Evolutionary conservation across 164 flowering plant species (phyloP).

Genomic region (Magnolia kwangsiensis): DNA sequence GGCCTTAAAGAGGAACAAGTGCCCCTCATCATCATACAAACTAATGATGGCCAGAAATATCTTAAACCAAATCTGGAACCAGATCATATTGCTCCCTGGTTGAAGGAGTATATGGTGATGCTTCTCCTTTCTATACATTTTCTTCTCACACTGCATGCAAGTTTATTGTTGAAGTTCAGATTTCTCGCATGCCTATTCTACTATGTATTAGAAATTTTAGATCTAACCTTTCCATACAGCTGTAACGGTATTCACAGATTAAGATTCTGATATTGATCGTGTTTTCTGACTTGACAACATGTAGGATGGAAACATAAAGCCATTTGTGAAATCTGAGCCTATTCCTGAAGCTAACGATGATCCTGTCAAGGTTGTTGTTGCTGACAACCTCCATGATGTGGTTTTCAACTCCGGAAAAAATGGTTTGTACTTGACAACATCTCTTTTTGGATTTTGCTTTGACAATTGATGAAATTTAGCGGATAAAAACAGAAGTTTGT

Average conservation of each 20-base stretch:
- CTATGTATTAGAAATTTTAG: too few species aligned
- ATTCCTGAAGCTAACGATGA: conserved; percentile 80
- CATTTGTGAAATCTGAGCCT: conserved; percentile 71
- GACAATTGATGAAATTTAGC: not conserved
- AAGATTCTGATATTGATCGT: not conserved
- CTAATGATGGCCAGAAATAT: conserved; percentile 54
- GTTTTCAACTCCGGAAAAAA: conserved; percentile 86
- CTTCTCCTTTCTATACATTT: not conserved
- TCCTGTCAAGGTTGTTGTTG: conserved; percentile 97
- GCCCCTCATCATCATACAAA: conserved; percentile 72
- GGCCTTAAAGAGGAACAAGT: conserved; percentile 69
- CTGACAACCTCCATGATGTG: conserved; percentile 65
- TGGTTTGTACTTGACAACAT: conserved; percentile 38
- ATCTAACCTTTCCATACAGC: too few species aligned
- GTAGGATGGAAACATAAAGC: conserved; percentile 68
- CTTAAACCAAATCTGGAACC: conserved; percentile 60
- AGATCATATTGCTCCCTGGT: conserved; percentile 73
- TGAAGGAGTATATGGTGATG: conserved; percentile 71
- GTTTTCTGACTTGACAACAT: conserved; percentile 7
- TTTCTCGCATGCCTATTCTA: not conserved
- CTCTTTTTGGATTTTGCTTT: not conserved
- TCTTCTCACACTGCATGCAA: not conserved
- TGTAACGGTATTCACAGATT: not conserved
- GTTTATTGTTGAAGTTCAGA: not conserved
- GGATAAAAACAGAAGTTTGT: not conserved